A percentile compares a stretch with the other conserved stretches of the same genome.
phyloP scores from a whole-genome alignment of 2,329 filamentous ascomycete genomes.

The Parastagonospora nodorum region DNA sequence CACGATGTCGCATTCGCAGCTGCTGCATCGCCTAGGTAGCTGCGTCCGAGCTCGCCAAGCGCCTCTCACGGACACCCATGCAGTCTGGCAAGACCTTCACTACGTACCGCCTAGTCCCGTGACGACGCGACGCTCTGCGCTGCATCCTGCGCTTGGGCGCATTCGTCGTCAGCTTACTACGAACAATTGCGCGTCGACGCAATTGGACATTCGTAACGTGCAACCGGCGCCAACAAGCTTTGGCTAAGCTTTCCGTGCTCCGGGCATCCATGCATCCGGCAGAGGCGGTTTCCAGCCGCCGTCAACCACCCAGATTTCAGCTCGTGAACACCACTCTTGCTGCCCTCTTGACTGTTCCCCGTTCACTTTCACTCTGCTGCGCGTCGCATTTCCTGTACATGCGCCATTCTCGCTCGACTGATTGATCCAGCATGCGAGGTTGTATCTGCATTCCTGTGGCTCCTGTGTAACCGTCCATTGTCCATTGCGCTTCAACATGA shows the following conservation, averaged over 20 bases:
- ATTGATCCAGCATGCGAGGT: conserved; percentile 21
- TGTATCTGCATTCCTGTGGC: conserved; percentile 8
- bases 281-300: conserved; percentile 25
- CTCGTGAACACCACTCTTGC: background rate
- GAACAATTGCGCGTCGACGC: background rate
- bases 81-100: too few species aligned
- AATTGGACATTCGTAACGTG: conserved; percentile 2
- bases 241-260: conserved; percentile 27
- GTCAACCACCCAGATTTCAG: conserved; percentile 1
- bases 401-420: background rate
- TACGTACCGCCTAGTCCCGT: too few species aligned
- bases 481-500: conserved; percentile 39
- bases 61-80: too few species aligned
- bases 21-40: too few species aligned
- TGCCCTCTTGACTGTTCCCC: background rate
- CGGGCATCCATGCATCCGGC: conserved; percentile 6
- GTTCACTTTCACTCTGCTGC: background rate
- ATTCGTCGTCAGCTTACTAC: background rate
- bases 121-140: too few species aligned
- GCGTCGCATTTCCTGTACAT: background rate
- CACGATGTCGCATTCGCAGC: too few species aligned
- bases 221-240: conserved; percentile 24
- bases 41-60: too few species aligned
- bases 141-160: background rate
- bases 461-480: conserved; percentile 13